A percentile compares a stretch with the other conserved stretches of the same genome.
Evolutionary conservation across 2,329 filamentous ascomycete genomes (phyloP).

Genomic region (Plenodomus lindquistii): DNA sequence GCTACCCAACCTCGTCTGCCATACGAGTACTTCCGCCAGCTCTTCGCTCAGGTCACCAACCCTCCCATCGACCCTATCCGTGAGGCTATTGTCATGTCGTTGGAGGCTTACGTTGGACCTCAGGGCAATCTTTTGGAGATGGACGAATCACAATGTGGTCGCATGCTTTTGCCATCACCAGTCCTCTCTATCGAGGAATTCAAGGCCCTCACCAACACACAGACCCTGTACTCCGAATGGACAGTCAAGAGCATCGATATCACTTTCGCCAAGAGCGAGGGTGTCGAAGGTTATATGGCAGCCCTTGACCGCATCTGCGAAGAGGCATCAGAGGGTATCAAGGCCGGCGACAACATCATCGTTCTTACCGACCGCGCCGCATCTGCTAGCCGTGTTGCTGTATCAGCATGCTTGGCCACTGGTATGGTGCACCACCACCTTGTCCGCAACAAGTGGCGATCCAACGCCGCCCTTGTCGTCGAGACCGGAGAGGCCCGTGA

Average conservation of each 20-base stretch:
- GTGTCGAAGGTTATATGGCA: conserved; percentile 80
- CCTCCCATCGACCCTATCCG: conserved; percentile 96
- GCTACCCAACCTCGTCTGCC: conserved; percentile 86
- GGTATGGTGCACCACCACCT: conserved; percentile 95
- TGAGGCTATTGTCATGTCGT: conserved; percentile 97
- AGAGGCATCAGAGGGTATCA: conserved; percentile 79
- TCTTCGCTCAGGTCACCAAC: conserved; percentile 97
- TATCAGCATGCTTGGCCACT: conserved; percentile 85
- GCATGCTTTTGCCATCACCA: conserved; percentile 83
- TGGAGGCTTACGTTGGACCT: conserved; percentile 94
- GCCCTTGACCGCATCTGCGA: conserved; percentile 89
- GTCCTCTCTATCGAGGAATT: conserved; percentile 89
- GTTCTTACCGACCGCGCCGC: conserved; percentile 88
- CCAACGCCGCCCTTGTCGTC: conserved; percentile 80
- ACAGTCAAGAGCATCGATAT: conserved; percentile 88
- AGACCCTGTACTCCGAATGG: conserved; percentile 74
- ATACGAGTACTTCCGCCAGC: conserved; percentile 95
- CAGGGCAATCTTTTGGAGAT: conserved; percentile 96
- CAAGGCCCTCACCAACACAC: conserved; percentile 81
- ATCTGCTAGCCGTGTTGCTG: conserved; percentile 77
- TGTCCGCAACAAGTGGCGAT: conserved; percentile 94
- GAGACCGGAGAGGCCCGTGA: conserved; percentile 96
- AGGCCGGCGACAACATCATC: conserved; percentile 81
- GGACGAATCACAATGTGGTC: conserved; percentile 84
- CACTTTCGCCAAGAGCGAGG: conserved; percentile 86